Conservation (phyloP, 2,329 filamentous ascomycete genomes). For the Fusarium metavorans region DNA sequence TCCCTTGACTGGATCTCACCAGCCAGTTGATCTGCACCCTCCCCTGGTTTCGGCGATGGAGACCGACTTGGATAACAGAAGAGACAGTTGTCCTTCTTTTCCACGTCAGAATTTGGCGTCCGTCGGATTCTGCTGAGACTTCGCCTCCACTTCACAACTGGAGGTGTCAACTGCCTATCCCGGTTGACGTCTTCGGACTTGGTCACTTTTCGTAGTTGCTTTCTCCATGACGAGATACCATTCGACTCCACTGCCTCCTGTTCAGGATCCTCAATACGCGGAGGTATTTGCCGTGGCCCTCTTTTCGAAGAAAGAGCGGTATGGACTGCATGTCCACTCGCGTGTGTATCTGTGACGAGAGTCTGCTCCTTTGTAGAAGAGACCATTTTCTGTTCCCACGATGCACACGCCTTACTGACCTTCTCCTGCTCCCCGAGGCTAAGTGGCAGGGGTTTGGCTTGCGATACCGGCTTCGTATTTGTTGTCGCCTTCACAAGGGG, state of each 20-base stretch:
- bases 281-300: constrained; percentile 15
- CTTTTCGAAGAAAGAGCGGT: constrained; percentile 4
- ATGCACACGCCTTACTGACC: not conserved
- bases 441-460: constrained; percentile 1
- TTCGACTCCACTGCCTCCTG: constrained; percentile 11
- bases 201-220: constrained; percentile 41
- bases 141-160: constrained; percentile 35
- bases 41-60: constrained; percentile 19
- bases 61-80: constrained; percentile 39
- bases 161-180: constrained; percentile 22
- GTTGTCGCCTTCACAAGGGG: not conserved
- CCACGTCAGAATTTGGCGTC: constrained; percentile 23
- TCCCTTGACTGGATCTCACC: constrained; percentile 5
- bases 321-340: not conserved
- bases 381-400: constrained; percentile 4
- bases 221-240: constrained; percentile 37
- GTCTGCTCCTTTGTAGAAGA: not conserved
- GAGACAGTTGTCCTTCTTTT: constrained; percentile 31
- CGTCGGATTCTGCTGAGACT: constrained; percentile 38
- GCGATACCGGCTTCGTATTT: not conserved
- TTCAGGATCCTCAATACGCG: constrained; percentile 4
- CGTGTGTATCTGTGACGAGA: not conserved
- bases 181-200: constrained; percentile 28
- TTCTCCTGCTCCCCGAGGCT: not conserved
- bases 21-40: not conserved